These are phyloP conservation scores for Fusarium sp. DNA, from an alignment of 2,329 filamentous ascomycete species.

Conservation along the genomic window DNA sequence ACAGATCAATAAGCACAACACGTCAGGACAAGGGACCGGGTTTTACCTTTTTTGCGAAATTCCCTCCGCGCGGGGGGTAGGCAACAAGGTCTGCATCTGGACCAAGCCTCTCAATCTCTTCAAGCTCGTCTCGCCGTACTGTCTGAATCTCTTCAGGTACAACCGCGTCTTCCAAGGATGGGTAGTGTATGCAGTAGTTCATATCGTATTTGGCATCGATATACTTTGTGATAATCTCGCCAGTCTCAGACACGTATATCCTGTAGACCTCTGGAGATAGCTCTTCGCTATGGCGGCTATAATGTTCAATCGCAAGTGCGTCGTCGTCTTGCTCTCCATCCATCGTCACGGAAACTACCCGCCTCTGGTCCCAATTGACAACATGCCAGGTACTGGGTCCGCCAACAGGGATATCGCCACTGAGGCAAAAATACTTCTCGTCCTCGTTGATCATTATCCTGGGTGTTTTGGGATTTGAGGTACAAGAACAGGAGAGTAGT, in stretches of 20 bases:
- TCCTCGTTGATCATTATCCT: too few relatives aligned
- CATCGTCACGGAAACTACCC: constrained; percentile 46
- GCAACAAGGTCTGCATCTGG: constrained; percentile 44
- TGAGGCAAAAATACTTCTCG: background rate
- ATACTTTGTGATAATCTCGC: constrained; percentile 40
- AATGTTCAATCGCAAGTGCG: constrained; percentile 38
- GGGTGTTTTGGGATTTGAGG: too few relatives aligned
- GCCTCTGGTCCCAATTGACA: constrained; percentile 45
- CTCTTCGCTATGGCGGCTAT: constrained; percentile 28
- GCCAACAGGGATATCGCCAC: constrained; percentile 16
- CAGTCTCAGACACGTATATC: constrained; percentile 39
- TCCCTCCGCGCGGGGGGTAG: rapidly evolving
- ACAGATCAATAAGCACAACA: too few relatives aligned
- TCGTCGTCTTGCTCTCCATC: constrained; percentile 46
- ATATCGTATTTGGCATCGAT: constrained; percentile 42
- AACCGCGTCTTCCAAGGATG: constrained; percentile 31
- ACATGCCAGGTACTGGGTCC: constrained; percentile 47
- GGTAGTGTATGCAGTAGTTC: constrained; percentile 45
- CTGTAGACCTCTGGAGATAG: constrained; percentile 31
- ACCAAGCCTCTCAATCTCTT: constrained; percentile 45
- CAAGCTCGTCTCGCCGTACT: constrained; percentile 37
- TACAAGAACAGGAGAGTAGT: too few relatives aligned
- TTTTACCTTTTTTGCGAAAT: background rate
- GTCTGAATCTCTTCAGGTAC: constrained; percentile 34
- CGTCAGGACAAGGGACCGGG: too few relatives aligned